Percentiles rank a stretch among this genome's conserved stretches.
These are phyloP conservation scores for Brassica rapa DNA, from an alignment of 345 rosid genomes.

Conservation along the genomic window DNA sequence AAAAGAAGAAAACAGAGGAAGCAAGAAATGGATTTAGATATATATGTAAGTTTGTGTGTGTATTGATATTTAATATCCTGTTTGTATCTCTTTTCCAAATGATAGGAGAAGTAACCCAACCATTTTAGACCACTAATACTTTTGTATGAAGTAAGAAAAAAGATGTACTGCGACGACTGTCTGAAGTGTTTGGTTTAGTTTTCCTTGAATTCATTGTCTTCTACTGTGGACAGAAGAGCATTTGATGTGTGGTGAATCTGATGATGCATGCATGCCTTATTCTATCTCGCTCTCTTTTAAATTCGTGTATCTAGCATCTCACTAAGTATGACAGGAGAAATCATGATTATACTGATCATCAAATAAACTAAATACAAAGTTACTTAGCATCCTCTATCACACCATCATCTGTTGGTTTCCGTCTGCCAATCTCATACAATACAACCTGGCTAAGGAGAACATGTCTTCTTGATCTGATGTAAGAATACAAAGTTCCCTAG, in stretches of 20 bases:
- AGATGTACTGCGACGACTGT: not conserved
- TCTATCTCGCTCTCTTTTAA: not conserved
- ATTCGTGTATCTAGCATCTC: not conserved
- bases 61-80: constrained; percentile 28
- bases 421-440: not conserved
- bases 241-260: not conserved
- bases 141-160: constrained; percentile 26
- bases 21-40: constrained; percentile 45
- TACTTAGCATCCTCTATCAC: not conserved
- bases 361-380: not conserved
- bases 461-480: not conserved
- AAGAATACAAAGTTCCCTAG: not conserved
- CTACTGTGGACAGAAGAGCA: not conserved
- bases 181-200: constrained; percentile 38
- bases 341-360: constrained; percentile 4
- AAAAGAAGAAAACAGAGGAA: constrained; percentile 10
- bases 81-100: constrained; percentile 36
- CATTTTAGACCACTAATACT: constrained; percentile 36
- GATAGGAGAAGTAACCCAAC: constrained; percentile 44
- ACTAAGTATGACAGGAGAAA: not conserved
- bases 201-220: constrained; percentile 11
- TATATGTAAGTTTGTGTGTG: constrained; percentile 52
- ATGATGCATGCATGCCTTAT: constrained; percentile 1
- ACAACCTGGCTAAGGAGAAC: not conserved
- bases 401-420: not conserved